Evolutionary conservation across 2,329 filamentous ascomycete species (phyloP), one percentile per base, ranked within the genome.

Genomic region (Mycocentrospora acerina): DNA sequence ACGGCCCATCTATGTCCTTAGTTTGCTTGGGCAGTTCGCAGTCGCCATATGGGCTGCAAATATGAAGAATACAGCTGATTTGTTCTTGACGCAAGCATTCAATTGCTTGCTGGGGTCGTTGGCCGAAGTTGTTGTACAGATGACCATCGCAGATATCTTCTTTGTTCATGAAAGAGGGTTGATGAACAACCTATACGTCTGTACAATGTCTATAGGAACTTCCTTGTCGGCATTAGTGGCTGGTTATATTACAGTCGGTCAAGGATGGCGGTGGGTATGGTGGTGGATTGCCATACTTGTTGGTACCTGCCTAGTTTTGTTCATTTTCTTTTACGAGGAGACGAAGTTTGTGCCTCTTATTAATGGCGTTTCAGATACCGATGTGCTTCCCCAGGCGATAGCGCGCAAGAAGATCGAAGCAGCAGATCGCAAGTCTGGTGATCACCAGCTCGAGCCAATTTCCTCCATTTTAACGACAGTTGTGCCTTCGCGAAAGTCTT

Each of bases 221-320:
- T 70, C 62, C 6, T 54, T 77, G 1, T 66, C 62, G 1, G 64
- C 70, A 0, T 51, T 74, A 6, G 62, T 66, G 15, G 55, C 71
- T 7, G 71, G 71, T 13, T 73, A 67, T 45, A 57, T 72, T n/a
- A 66, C 67, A 0, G 50, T 57, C 0, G 53, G 56, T 2, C 66
- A 72, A 47, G 74, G 72, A 1, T 79, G 76, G 75, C 60, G 74
- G 10, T 77, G 67, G 66, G 74, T 73, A 68, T 77, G 67, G 66
- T 76, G 72, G 72, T 76, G 65, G 64, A 67, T 55, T 29, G 32
- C 37, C 29, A 36, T 36, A 11, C 17, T 40, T 24, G 32, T 34
- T 1, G 33, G 32, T 25, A n/a, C 31, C 7, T 19, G 33, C 5
- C 37, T 75, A 0, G 3, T 75, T 3, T 41, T 68, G 9, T 66